These are phyloP conservation scores for Pseudogymnoascus sp. DNA, from an alignment of 2,329 filamentous ascomycete species.

Conservation along the genomic window DNA sequence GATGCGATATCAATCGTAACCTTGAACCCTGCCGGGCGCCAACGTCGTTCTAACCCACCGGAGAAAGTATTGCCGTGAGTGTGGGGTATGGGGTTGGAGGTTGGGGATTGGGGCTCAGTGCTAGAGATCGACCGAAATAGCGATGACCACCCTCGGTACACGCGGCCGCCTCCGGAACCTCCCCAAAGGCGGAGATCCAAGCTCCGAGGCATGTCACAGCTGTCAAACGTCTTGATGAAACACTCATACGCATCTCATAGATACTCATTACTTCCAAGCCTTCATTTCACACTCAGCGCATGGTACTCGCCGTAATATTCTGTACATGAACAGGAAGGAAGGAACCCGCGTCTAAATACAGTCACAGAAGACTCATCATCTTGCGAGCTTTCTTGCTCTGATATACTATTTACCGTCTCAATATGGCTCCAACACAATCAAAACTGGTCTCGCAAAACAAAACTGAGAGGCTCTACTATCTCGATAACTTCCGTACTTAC, in stretches of 20 bases:
- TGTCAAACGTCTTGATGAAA: not conserved
- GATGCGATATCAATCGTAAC: not conserved
- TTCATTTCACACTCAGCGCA: not conserved
- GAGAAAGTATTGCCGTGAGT: not conserved
- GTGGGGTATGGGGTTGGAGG: not conserved
- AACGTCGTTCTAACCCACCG: not conserved
- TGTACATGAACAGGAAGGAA: not conserved
- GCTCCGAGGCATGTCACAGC: not conserved
- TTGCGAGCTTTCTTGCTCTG: not conserved
- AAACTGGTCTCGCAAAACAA: not conserved
- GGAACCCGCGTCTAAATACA: not conserved
- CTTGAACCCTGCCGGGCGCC: not conserved
- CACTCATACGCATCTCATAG: not conserved
- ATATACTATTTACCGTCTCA: not conserved
- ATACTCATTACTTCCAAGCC: not conserved
- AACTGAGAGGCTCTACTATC: not conserved
- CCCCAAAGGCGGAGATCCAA: not conserved
- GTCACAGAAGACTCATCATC: not conserved
- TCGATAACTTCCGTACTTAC: constrained; percentile 6
- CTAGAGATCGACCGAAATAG: not conserved
- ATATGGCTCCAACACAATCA: not conserved
- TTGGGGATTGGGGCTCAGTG: not conserved
- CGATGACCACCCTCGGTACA: not conserved
- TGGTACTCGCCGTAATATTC: not conserved
- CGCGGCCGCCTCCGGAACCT: not conserved